Base-by-base conservation (phyloP, 1,284 basidiomycete genomes). In the Malassezia sympodialis region DNA sequence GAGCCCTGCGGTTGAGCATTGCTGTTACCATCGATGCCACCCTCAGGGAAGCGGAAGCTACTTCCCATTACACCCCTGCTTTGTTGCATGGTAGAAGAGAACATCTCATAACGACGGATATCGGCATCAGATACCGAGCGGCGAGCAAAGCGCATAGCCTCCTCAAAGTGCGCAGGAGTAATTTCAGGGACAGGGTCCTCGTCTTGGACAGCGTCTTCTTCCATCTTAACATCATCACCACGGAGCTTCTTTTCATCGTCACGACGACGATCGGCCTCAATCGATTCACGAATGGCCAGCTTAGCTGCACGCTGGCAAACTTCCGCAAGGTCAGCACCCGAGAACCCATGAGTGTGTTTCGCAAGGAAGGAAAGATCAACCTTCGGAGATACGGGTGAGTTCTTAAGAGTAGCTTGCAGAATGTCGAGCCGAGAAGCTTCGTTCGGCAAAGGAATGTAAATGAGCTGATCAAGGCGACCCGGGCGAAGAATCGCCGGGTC, bases 251-350 rank as follows among this genome's bases (percentile, higher is more conserved):
- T 58, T 76, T 90, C 94, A 49, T 87, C 80, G 47, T 84, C 82
- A 59, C 76, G 79, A 65, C 85, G 81, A 72, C 98, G 87, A 76
- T 98, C 94, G 6, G 87, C 78, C 73, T 96, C 91, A 70, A 99
- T 99, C 61, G 84, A 87, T 75, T 87, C 88, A 40, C 94, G 83
- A 73, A 99, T 94, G 1, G 90, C 90, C 46, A 96, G 80, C 80
- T 99, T 99, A 59, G 90, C 93, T 10, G 93, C 87, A 59, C 94
- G 84, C 78, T 98, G 91, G 75, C 93, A 98, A 71, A 98, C 94
- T 77, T 98, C 94, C 12, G 93, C 94, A 64, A 98, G 79, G 82
- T 99, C 94, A 56, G 94, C 94, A 84, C 94, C 94, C 71, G 93
- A 96, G 84, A 88, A 99, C 15, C 94, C 93, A 71, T 96, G 89